Percentiles rank a stretch among this genome's conserved stretches.
Conservation (phyloP, 352 stramenopile genomes). For the Pythium apleroticum region DNA sequence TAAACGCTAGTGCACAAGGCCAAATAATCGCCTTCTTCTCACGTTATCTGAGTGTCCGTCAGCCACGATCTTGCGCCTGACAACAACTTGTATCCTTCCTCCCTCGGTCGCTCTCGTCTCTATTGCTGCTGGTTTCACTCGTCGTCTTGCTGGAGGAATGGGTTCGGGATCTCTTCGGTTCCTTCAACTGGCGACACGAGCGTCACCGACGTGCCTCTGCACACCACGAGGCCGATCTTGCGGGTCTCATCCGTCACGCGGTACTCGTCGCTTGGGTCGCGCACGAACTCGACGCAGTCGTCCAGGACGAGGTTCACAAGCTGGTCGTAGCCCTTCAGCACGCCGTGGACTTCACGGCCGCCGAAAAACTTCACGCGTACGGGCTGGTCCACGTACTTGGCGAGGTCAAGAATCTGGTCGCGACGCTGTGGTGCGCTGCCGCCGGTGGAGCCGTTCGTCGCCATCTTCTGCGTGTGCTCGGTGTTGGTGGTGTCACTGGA, state of each 20-base stretch:
- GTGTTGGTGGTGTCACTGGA: slow-evolving; percentile 9
- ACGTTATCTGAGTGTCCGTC: neutral
- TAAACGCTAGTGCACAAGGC: neutral
- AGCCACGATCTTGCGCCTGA: no score
- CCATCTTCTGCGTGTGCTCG: slow-evolving; percentile 37
- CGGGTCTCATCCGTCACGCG: slow-evolving; percentile 89
- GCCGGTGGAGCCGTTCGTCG: slow-evolving; percentile 47
- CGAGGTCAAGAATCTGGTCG: slow-evolving; percentile 93
- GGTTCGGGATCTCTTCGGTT: slow-evolving; percentile 92
- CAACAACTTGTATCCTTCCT: neutral
- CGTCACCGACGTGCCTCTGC: slow-evolving; percentile 91
- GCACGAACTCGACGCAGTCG: slow-evolving; percentile 94
- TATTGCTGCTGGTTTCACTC: slow-evolving; percentile 1
- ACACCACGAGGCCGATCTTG: slow-evolving; percentile 93
- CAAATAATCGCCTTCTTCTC: neutral
- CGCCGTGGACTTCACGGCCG: slow-evolving; percentile 90
- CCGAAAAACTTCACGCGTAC: slow-evolving; percentile 96
- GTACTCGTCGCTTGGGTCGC: slow-evolving; percentile 90
- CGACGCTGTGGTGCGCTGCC: slow-evolving; percentile 29
- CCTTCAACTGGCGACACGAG: slow-evolving; percentile 91
- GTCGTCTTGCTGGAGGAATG: slow-evolving; percentile 88
- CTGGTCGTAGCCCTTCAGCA: slow-evolving; percentile 96
- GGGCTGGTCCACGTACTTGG: slow-evolving; percentile 93
- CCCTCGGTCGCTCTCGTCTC: neutral
- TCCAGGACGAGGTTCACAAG: slow-evolving; percentile 97